phyloP scores from a whole-genome alignment of 1,284 basidiomycete species.

The Cutaneotrichosporon daszewskae region DNA sequence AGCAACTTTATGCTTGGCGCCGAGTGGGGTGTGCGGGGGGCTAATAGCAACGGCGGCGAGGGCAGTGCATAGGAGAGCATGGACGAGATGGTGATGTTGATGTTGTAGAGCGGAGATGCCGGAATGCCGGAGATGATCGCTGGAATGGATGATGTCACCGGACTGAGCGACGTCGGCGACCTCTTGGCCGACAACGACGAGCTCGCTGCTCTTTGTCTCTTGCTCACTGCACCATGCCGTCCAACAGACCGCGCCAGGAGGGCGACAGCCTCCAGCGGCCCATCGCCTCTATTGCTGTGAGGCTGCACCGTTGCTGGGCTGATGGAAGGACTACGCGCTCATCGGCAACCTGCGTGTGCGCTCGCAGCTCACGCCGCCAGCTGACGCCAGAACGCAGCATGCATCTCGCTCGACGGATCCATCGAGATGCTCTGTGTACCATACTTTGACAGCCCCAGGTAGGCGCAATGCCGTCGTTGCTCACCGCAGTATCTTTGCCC shows the following conservation, averaged over 20 bases:
- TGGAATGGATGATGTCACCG: no score
- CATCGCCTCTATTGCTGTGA: conserved; percentile 4
- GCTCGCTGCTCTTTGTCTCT: no score
- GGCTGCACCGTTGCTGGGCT: not conserved
- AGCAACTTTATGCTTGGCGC: conserved; percentile 23
- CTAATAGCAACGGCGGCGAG: not conserved
- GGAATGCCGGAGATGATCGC: no score
- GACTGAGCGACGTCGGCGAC: no score
- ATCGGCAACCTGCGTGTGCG: conserved; percentile 47
- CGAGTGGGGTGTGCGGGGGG: conserved; percentile 15
- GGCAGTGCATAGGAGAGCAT: no score
- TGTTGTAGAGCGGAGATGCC: no score
- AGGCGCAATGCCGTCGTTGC: no score
- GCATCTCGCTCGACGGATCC: conserved; percentile 47
- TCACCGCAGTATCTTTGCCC: conserved; percentile 63
- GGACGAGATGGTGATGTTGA: no score
- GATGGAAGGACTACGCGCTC: conserved; percentile 45
- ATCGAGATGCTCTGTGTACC: conserved; percentile 79
- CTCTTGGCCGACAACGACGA: no score
- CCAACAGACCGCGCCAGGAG: no score
- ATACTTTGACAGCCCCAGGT: conserved; percentile 78
- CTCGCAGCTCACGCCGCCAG: not conserved
- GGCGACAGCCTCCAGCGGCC: conserved; percentile 1
- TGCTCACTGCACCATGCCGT: no score
- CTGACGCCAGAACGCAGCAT: conserved; percentile 42